Conservation (phyloP, 2,329 filamentous ascomycete genomes). For the Nemania diffusa region DNA sequence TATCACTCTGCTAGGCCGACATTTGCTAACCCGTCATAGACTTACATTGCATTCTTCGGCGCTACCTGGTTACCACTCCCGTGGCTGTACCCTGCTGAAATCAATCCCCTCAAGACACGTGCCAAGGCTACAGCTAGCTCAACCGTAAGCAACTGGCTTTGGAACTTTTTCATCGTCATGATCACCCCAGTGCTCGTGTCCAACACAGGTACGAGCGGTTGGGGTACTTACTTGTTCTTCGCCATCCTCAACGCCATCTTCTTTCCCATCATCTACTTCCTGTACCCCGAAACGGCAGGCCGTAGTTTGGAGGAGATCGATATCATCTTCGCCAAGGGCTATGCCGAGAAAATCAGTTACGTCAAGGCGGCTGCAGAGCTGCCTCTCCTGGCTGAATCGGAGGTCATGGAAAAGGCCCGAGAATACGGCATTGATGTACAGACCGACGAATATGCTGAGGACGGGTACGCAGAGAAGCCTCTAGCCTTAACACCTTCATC, state of each 20-base stretch:
- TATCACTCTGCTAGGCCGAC: too few relatives aligned
- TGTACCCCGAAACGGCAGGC: constrained; percentile 63
- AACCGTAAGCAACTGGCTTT: constrained; percentile 62
- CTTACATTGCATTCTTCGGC: constrained; percentile 76
- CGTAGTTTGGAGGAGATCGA: constrained; percentile 67
- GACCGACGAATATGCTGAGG: constrained; percentile 40
- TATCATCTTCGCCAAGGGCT: constrained; percentile 68
- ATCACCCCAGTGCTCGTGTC: constrained; percentile 72
- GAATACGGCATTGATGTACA: constrained; percentile 45
- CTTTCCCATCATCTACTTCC: constrained; percentile 59
- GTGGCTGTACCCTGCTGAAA: constrained; percentile 67
- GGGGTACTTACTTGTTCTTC: constrained; percentile 61
- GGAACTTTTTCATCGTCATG: constrained; percentile 65
- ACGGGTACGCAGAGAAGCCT: constrained; percentile 39
- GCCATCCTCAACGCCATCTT: constrained; percentile 59
- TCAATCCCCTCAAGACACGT: constrained; percentile 61
- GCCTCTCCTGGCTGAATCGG: constrained; percentile 61
- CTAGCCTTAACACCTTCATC: constrained; percentile 25
- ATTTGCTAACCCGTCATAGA: constrained; percentile 40
- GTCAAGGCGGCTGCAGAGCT: constrained; percentile 67
- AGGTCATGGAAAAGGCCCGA: constrained; percentile 61
- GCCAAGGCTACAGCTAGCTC: constrained; percentile 63
- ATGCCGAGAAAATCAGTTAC: constrained; percentile 68
- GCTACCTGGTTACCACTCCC: constrained; percentile 72
- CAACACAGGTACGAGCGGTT: constrained; percentile 58